Evolutionary conservation across 1,139 yeast species (phyloP).

Genomic region (Yamadazyma membranifaciens): DNA sequence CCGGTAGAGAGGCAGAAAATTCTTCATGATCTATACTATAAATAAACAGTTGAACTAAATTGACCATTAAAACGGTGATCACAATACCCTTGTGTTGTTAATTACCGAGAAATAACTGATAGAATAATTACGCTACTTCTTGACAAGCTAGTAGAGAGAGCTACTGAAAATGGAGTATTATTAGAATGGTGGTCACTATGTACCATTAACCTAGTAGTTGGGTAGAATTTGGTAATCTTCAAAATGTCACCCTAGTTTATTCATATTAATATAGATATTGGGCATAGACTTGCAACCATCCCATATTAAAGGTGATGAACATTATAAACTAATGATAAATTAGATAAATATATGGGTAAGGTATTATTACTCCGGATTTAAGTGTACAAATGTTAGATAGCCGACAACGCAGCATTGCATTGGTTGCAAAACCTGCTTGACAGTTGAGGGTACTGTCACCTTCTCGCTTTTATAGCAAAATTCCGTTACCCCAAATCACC

Average conservation of each 20-base stretch:
- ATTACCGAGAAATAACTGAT: conserved; percentile 2
- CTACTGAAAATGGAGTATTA: too few relatives aligned
- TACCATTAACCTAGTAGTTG: conserved; percentile 65
- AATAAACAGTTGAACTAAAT: too few relatives aligned
- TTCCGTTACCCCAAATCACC: too few relatives aligned
- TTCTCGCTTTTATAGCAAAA: too few relatives aligned
- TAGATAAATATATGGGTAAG: too few relatives aligned
- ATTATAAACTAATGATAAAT: conserved; percentile 69
- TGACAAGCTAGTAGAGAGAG: conserved; percentile 20
- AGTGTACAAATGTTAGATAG: too few relatives aligned
- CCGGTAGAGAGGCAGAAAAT: background rate
- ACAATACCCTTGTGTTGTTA: too few relatives aligned
- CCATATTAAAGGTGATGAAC: conserved; percentile 55
- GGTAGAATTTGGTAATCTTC: conserved; percentile 25
- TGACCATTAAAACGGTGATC: too few relatives aligned
- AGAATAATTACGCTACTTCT: conserved; percentile 5
- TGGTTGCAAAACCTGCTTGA: too few relatives aligned
- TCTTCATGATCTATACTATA: too few relatives aligned
- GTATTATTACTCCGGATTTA: background rate
- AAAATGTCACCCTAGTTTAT: conserved; percentile 49
- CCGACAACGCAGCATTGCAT: too few relatives aligned
- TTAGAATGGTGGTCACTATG: conserved; percentile 87
- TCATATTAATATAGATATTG: conserved; percentile 41
- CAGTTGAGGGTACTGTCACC: too few relatives aligned
- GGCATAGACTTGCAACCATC: conserved; percentile 59